Evolutionary conservation across 1,284 basidiomycete species (phyloP).

Genomic region (Fistulinella cinereoalba): DNA sequence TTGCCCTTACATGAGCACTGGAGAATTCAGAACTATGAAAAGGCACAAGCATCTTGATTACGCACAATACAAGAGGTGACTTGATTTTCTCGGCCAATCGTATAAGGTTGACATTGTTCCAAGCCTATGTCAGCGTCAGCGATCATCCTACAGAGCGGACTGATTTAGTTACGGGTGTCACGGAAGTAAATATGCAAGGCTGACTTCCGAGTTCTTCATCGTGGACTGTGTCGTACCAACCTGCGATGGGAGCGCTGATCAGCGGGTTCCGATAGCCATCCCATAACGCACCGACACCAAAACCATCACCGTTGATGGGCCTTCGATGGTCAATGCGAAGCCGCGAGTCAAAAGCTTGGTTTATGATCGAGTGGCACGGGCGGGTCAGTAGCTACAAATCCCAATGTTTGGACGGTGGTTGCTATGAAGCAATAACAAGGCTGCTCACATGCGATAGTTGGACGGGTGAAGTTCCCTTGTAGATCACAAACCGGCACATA

Average conservation of each 20-base stretch:
- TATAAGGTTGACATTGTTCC: constrained; percentile 90
- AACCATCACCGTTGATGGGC: constrained; percentile 95
- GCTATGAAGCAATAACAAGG: neutral
- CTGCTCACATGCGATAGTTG: constrained; percentile 75
- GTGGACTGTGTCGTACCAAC: constrained; percentile 81
- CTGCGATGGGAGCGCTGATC: constrained; percentile 34
- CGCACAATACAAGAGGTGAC: constrained; percentile 88
- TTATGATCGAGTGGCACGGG: constrained; percentile 94
- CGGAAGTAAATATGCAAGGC: constrained; percentile 96
- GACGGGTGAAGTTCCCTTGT: constrained; percentile 87
- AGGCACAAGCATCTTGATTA: constrained; percentile 6
- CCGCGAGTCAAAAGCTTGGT: constrained; percentile 91
- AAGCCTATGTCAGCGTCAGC: constrained; percentile 58
- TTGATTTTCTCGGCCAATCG: constrained; percentile 94
- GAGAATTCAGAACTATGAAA: constrained; percentile 2
- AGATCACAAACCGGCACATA: constrained; percentile 89
- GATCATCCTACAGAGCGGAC: neutral
- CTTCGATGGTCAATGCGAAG: constrained; percentile 76
- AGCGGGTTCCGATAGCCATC: neutral
- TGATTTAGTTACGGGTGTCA: constrained; percentile 67
- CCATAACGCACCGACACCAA: constrained; percentile 81
- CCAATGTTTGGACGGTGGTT: constrained; percentile 9
- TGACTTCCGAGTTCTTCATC: constrained; percentile 81
- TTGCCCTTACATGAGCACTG: constrained; percentile 88
- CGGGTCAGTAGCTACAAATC: constrained; percentile 72